Evolutionary conservation across 345 rosid genomes (phyloP), one percentile per base, ranked within the genome.

Genomic region (Combretum micranthum): DNA sequence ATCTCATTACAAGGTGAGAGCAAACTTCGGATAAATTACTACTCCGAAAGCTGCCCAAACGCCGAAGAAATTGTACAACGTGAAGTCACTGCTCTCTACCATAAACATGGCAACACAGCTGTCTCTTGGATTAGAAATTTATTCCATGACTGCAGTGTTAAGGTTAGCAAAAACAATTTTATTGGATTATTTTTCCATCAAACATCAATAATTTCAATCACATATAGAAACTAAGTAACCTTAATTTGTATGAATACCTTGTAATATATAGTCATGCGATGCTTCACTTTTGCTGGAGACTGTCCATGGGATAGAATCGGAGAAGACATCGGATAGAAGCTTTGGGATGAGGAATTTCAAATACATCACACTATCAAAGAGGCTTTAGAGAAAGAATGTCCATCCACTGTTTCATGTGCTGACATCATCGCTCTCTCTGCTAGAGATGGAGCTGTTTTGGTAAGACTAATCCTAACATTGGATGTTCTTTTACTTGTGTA

Each of bases 291-390:
- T 92, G 59, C 52, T 92, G 53, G 85, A 81, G 69, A 71, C 83
- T 7, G 69, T 52, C 20, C 61, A 20, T 3, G 83, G 85, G 20
- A 70, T 84, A 0, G 74, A 75, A 60, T 84, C 90, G 4, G 93
- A 88, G 70, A 83, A 92, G 62, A 55, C 47, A 4, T 74, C 96
- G 1, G 44, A 21, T 0, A 74, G 83, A 63, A 88, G 95, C 68
- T 72, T 92, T n/a, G 98, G 98, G 37, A 86, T 88, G 96, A 86
- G 89, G 46, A 84, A 83, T 56, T 92, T 92, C 66, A 88, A 86
- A 77, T 86, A 88, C 46, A 83, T 88, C 16, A 61, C 48, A 61
- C 79, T 13, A 88, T 92, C 63, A 88, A 92, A 68, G 77, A 63
- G 14, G 98, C 95, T n/a, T 70, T 92, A 0, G 96, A 92, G 69